Evolutionary conservation across 495 filamentous ascomycete genomes (phyloP).

Genomic region (Penicillium fimorum): DNA sequence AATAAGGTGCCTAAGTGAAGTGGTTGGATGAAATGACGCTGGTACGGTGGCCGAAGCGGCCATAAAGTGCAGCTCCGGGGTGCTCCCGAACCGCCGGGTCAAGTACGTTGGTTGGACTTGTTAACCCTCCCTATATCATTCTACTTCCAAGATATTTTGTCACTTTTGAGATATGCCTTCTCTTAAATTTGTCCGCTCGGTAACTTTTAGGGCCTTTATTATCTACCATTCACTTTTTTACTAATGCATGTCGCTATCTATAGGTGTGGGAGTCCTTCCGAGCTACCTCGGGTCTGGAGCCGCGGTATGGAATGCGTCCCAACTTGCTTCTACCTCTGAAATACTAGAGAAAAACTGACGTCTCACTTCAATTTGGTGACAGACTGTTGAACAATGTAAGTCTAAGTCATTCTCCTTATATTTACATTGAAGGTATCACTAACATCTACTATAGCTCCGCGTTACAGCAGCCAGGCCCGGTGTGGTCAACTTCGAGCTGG

Average conservation of each 20-base stretch:
- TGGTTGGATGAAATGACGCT: conserved; percentile 14
- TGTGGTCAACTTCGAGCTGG: conserved; percentile 80
- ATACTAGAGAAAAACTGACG: neutral
- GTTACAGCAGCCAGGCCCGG: conserved; percentile 75
- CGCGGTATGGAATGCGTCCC: conserved; percentile 56
- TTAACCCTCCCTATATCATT: neutral
- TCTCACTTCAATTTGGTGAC: neutral
- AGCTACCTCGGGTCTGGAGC: conserved; percentile 80
- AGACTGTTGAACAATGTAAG: conserved; percentile 47
- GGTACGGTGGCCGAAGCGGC: conserved; percentile 35
- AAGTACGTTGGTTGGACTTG: conserved; percentile 8
- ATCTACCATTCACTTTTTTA: neutral
- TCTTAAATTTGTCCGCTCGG: conserved; percentile 61
- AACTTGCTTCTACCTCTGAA: neutral
- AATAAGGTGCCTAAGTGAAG: conserved; percentile 9
- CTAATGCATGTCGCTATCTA: conserved; percentile 9
- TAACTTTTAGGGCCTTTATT: conserved; percentile 25
- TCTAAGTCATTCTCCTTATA: neutral
- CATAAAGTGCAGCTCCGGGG: conserved; percentile 36
- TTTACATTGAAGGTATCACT: conserved; percentile 1
- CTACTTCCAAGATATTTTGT: neutral
- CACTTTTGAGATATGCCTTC: conserved; percentile 47
- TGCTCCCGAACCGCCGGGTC: conserved; percentile 17
- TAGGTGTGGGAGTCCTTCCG: conserved; percentile 83
- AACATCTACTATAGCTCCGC: conserved; percentile 55